Base-by-base conservation (phyloP, 495 filamentous ascomycete genomes). In the Xylaria scruposa region DNA sequence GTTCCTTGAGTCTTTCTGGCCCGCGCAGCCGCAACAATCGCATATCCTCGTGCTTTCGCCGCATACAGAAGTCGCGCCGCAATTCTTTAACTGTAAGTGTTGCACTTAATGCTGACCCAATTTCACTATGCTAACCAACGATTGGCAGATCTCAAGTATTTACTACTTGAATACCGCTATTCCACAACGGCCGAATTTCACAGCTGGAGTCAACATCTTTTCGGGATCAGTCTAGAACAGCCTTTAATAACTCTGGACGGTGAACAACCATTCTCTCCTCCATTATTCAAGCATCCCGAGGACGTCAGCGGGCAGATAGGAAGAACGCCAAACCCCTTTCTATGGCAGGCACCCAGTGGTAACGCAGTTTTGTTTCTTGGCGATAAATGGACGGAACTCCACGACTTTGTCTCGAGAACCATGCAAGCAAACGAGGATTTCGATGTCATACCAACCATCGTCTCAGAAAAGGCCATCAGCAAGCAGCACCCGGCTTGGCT, bases 1-100 rank as follows among this genome's bases (percentile, higher is more conserved):
- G 67, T 90, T 92, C 44, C 81, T 96, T 15, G 94, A 97, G 79
- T 90, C 91, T 0, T 97, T 95, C 77, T 97, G 92, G 84, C 94
- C 94, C 10, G 79, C 85, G 6, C 83, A 89, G 69, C 84, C 88
- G 15, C 74, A 75, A 1, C 72, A 88, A 59, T 90, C 91, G 3
- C 93, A 97, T 79, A 86, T 97, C 12, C 85, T 97, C 36, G 77
- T 97, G 24, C 85, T 97, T 3, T 94, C 93, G 17, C 89, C 94
- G 0, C 89, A 95, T 74, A 86, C 84, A 7, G 90, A 97, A 76
- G 75, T 97, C 3, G 91, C 91, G 3, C 90, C 90, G 15, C 85
- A 88, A 2, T 97, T 91, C 76, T 95, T 88, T 72, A 92, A 97
- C 73, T 97, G 94, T 85, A 80, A 79, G 84, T 51, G 24, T 49